Percentiles rank a stretch among this genome's conserved stretches.
These are phyloP conservation scores for Aspergillus novofumigatus DNA, from an alignment of 2,329 filamentous ascomycete genomes.

Conservation along the genomic window DNA sequence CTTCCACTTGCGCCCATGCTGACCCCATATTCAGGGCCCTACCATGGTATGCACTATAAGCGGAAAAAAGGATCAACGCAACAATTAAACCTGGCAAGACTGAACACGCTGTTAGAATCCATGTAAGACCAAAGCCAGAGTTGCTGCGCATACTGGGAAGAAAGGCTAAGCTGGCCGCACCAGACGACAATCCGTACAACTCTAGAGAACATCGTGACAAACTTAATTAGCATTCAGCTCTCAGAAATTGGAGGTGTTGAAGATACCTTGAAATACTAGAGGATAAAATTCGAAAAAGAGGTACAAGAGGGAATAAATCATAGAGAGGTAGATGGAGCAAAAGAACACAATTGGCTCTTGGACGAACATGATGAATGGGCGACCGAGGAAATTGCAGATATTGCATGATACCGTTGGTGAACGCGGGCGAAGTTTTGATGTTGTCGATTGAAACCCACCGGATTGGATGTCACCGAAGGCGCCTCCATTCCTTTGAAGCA, in stretches of 20 bases:
- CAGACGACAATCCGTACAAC: slow-evolving; percentile 26
- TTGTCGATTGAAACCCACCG: no score
- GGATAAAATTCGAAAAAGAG: slow-evolving; percentile 72
- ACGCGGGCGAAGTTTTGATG: no score
- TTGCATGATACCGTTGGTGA: no score
- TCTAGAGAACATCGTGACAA: slow-evolving; percentile 5
- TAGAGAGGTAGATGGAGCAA: slow-evolving; percentile 63
- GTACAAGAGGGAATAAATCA: slow-evolving; percentile 63
- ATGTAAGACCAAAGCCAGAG: no score
- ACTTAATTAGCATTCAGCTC: no score
- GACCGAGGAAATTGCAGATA: slow-evolving; percentile 48
- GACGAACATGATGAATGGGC: slow-evolving; percentile 66
- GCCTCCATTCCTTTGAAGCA: slow-evolving; percentile 22
- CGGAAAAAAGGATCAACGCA: slow-evolving; percentile 56
- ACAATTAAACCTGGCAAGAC: slow-evolving; percentile 58
- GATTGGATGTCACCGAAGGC: no score
- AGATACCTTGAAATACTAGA: slow-evolving; percentile 54
- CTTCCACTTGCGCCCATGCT: slow-evolving; percentile 53
- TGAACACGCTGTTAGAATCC: neutral
- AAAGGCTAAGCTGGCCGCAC: slow-evolving; percentile 27
- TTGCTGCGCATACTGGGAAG: slow-evolving; percentile 11
- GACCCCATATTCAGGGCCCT: slow-evolving; percentile 46
- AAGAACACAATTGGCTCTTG: slow-evolving; percentile 68
- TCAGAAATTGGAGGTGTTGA: no score
- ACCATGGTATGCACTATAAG: slow-evolving; percentile 57